These are phyloP conservation scores for Scortechinia acanthostroma DNA, from an alignment of 2,329 filamentous ascomycete genomes.

Conservation along the genomic window DNA sequence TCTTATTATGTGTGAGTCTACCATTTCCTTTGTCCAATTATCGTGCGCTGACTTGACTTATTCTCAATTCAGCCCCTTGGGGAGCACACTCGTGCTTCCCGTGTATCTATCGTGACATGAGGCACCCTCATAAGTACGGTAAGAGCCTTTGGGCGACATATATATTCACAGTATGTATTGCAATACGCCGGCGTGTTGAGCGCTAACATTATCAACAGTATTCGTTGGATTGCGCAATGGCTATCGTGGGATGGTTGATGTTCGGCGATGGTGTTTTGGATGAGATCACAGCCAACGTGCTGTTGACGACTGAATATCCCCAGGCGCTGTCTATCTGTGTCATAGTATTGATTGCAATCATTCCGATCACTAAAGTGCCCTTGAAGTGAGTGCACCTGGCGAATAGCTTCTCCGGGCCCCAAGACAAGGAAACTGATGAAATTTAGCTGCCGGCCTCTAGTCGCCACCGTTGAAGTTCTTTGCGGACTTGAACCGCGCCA, in stretches of 20 bases:
- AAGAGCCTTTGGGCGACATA: slow-evolving; percentile 4
- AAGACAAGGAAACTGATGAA: not conserved
- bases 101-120: slow-evolving; percentile 74
- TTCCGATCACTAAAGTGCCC: not conserved
- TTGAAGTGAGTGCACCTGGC: not conserved
- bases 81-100: slow-evolving; percentile 69
- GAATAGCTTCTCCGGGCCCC: not conserved
- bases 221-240: not conserved
- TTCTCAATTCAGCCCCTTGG: slow-evolving; percentile 34
- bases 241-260: not conserved
- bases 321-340: not conserved
- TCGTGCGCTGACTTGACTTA: not conserved
- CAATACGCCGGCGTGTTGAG: not conserved
- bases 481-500: not conserved
- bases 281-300: slow-evolving; percentile 1
- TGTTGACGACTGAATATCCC: not conserved
- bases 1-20: slow-evolving; percentile 65
- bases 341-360: slow-evolving; percentile 1
- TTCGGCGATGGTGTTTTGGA: not conserved
- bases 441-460: not conserved
- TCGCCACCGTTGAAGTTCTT: not conserved
- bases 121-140: slow-evolving; percentile 62
- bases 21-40: not conserved
- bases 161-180: not conserved
- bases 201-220: not conserved